Evolutionary conservation across 2,329 filamentous ascomycete genomes (phyloP), one percentile per base, ranked within the genome.

Genomic region (Plectosphaerella plurivora): DNA sequence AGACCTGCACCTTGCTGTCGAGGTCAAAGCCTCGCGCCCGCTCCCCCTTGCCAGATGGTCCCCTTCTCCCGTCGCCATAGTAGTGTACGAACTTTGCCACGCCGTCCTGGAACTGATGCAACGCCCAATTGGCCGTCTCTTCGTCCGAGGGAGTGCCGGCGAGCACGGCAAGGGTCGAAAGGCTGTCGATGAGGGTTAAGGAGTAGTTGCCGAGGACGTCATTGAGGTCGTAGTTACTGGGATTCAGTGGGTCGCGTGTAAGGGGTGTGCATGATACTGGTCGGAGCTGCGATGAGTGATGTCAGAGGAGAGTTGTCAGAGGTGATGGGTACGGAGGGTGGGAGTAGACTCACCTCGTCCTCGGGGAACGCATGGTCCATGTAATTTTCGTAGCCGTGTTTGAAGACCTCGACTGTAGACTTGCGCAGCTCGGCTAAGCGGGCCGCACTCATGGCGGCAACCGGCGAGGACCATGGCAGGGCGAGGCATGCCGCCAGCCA

Each of bases 161-260:
- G 41, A 99, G 76, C 56, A 99, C 95, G 7, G 92, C 94, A 53
- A 99, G 82, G 0, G 93, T 96, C 14, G 92, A 97, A 18, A 99
- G 77, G 64, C 91, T 97, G 72, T 99, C 94, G 64, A 99, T 92
- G 47, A 97, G 77, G 1, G 94, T 97, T 57, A 99, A 76, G 51
- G 92, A 97, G 72, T 97, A 99, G 73, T 99, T 97, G 5, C 94
- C 94, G 44, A 99, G 80, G 14, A 95, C 92, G 69, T 99, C 94
- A 73, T 97, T 97, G 56, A 97, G 77, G 61, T 91, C 92, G 60
- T 94, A 83, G 63, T 95, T 88, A 53, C 81, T 80, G 2, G 89
- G 87, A 65, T 96, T 89, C 47, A 84, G 75, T 61, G 82, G 81
- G 73, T 97, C 92, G 69, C 94, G 87, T 41, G 89, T 91, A 62